phyloP scores from a whole-genome alignment of 257 asterid species.

The Striga asiatica region DNA sequence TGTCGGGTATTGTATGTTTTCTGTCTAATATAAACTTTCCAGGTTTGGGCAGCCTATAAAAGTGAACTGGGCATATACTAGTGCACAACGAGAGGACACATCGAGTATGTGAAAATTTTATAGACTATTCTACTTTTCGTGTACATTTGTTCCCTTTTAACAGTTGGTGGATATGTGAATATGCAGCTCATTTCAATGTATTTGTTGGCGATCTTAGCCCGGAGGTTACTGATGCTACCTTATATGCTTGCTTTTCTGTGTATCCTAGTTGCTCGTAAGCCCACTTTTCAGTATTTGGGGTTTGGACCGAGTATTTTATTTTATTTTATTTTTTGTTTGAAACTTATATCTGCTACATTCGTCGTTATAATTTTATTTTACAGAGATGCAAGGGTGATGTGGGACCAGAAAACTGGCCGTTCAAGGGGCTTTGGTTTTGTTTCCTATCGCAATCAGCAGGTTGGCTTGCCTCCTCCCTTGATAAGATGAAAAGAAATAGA shows the following conservation, averaged over 20 bases:
- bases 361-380: conserved; percentile 10
- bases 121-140: background rate
- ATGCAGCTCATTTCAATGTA: conserved; percentile 64
- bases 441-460: conserved; percentile 83
- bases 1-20: background rate
- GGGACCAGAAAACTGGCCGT: conserved; percentile 95
- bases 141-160: background rate
- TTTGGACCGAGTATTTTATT: background rate
- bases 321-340: background rate
- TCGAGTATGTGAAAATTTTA: conserved; percentile 29
- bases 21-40: conserved; percentile 25
- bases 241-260: conserved; percentile 61
- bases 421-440: conserved; percentile 94
- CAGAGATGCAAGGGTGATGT: conserved; percentile 94
- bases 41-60: conserved; percentile 86
- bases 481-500: no score
- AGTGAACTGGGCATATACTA: conserved; percentile 90
- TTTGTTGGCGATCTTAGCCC: conserved; percentile 94
- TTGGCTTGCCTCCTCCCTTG: background rate
- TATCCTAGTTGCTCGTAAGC: conserved; percentile 71
- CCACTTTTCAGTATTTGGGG: background rate
- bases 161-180: background rate
- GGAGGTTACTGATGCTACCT: conserved; percentile 79
- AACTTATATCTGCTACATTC: background rate
- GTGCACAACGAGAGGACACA: conserved; percentile 84